Evolutionary conservation across 495 filamentous ascomycete genomes (phyloP).

Genomic region (Elasticomyces elasticus): DNA sequence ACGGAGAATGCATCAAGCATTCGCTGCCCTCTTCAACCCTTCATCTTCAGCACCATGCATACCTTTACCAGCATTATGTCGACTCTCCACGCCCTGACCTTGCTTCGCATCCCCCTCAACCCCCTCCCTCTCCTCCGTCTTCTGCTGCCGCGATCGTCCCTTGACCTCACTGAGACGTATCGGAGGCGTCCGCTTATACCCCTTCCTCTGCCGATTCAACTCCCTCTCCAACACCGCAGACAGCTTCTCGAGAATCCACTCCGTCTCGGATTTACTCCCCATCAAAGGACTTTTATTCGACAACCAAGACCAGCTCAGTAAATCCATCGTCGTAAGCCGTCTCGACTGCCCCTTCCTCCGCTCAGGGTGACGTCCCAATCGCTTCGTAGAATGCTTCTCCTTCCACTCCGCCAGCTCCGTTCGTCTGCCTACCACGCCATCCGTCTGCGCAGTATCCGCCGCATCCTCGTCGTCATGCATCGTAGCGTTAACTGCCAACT

Average conservation of each 20-base stretch:
- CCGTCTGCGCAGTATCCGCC: conserved; percentile 19
- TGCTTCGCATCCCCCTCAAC: not conserved
- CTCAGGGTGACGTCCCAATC: conserved; percentile 1
- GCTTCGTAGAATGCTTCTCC: not conserved
- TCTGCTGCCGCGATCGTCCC: not conserved
- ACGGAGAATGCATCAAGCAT: not conserved
- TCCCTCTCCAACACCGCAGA: conserved; percentile 59
- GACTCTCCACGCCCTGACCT: not conserved
- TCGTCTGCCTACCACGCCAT: conserved; percentile 5
- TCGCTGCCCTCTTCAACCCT: not conserved
- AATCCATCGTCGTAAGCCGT: conserved; percentile 21
- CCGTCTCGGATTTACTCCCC: conserved; percentile 59
- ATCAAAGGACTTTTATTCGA: conserved; percentile 62
- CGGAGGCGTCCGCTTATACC: conserved; percentile 15
- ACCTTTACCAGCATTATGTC: not conserved
- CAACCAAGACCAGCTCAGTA: conserved; percentile 64
- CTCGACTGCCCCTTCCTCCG: conserved; percentile 24
- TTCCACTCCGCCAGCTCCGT: conserved; percentile 9
- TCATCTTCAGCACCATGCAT: not conserved
- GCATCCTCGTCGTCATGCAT: conserved; percentile 24
- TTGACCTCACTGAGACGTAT: conserved; percentile 10
- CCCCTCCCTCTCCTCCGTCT: not conserved
- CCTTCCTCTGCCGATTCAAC: conserved; percentile 26
- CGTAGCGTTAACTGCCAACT: not conserved
- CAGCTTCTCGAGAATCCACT: conserved; percentile 68